phyloP scores from a whole-genome alignment of 1,284 basidiomycete species.

The Melampsora larici-populina region DNA sequence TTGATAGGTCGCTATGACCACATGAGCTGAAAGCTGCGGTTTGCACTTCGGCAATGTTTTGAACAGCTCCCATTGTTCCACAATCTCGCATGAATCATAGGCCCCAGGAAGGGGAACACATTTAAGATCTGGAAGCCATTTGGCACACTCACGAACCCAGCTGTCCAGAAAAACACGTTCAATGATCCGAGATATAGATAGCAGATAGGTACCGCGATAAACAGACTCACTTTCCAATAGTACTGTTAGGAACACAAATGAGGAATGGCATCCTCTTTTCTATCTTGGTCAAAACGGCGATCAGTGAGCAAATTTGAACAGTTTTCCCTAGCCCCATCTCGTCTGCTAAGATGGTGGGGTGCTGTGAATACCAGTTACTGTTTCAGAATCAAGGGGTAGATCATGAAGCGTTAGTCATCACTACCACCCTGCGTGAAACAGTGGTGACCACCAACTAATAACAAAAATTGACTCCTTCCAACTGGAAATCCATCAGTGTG shows the following conservation, averaged over 20 bases:
- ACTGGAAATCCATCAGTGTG: conserved; percentile 52
- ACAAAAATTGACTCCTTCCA: conserved; percentile 22
- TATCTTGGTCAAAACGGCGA: conserved; percentile 69
- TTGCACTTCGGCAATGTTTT: conserved; percentile 58
- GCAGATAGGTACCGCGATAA: background rate
- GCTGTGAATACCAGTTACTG: conserved; percentile 80
- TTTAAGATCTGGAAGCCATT: conserved; percentile 72
- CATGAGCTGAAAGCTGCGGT: conserved; percentile 56
- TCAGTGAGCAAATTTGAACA: conserved; percentile 80
- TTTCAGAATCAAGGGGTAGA: conserved; percentile 51
- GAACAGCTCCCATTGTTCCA: conserved; percentile 76
- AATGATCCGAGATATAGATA: conserved; percentile 52
- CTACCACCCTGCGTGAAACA: background rate
- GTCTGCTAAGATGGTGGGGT: conserved; percentile 90
- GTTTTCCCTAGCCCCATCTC: conserved; percentile 79
- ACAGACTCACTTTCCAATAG: conserved; percentile 72
- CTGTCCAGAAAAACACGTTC: conserved; percentile 51
- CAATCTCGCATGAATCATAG: conserved; percentile 64
- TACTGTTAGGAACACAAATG: conserved; percentile 90
- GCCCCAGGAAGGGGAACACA: conserved; percentile 74
- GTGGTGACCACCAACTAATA: conserved; percentile 28
- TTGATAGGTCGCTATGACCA: conserved; percentile 87
- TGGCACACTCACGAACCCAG: conserved; percentile 73
- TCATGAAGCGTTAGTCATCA: background rate
- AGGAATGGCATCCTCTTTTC: conserved; percentile 71